phyloP scores from a whole-genome alignment of 116 monocot species.

The Posidonia oceanica region DNA sequence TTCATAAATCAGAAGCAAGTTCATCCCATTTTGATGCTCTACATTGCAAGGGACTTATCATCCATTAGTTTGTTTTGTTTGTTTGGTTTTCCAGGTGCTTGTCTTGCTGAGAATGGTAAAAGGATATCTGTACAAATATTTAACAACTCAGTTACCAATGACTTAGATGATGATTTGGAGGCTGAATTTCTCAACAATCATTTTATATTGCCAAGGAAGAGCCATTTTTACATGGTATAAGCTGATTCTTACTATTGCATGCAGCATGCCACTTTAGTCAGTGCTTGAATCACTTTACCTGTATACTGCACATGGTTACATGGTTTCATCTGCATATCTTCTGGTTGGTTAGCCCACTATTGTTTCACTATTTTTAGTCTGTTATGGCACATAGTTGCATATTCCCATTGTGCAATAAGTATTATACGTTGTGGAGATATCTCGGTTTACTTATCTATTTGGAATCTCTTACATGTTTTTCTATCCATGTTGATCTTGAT shows the following conservation, averaged over 20 bases:
- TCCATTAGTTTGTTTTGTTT: not conserved
- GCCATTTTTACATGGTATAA: conserved; percentile 68
- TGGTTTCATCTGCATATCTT: not conserved
- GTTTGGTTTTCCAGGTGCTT: conserved; percentile 17
- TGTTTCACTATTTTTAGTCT: not conserved
- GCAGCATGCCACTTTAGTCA: not conserved
- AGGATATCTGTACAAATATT: conserved; percentile 32
- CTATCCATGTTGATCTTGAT: not conserved
- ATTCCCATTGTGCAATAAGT: not conserved
- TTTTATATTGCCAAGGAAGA: conserved; percentile 55
- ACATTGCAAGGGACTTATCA: too few species aligned
- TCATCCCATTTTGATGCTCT: not conserved
- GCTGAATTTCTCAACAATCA: conserved; percentile 39
- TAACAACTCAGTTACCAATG: conserved; percentile 41
- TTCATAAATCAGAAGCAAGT: not conserved
- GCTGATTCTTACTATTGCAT: not conserved
- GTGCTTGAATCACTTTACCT: not conserved
- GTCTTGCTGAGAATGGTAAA: conserved; percentile 7
- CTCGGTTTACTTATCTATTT: not conserved
- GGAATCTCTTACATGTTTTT: conserved; percentile 1
- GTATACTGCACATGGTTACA: too few species aligned
- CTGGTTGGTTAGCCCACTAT: not conserved
- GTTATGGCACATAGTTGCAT: not conserved
- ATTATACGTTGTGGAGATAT: not conserved
- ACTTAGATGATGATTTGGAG: conserved; percentile 38